A percentile compares a stretch with the other conserved stretches of the same genome.
phyloP scores from a whole-genome alignment of 2,329 filamentous ascomycete genomes.

The Botryotinia calthae region DNA sequence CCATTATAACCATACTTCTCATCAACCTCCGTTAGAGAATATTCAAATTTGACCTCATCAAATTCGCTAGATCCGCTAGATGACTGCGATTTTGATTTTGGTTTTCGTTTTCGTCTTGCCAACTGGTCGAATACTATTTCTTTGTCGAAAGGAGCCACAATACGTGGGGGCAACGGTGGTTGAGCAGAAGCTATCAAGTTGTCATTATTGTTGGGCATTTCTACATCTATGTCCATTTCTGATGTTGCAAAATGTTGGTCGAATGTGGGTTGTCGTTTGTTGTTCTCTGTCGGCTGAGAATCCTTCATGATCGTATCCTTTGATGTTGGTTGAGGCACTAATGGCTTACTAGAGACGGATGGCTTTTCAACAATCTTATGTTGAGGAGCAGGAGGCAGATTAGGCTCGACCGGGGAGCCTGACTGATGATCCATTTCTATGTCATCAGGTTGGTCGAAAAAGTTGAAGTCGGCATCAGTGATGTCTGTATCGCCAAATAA shows the following conservation, averaged over 20 bases:
- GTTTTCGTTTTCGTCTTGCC: constrained; percentile 12
- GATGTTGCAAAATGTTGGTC: neutral
- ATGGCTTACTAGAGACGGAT: neutral
- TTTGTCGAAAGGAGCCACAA: constrained; percentile 32
- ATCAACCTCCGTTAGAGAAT: constrained; percentile 34
- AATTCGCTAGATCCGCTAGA: constrained; percentile 32
- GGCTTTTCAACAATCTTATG: constrained; percentile 15
- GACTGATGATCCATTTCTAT: constrained; percentile 26
- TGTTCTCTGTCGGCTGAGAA: neutral
- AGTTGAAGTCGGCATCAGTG: constrained; percentile 82
- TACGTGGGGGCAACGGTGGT: constrained; percentile 3
- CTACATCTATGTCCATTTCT: neutral
- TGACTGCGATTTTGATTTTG: neutral
- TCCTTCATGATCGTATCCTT: constrained; percentile 17
- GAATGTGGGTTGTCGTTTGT: too few species aligned
- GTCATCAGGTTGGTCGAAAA: constrained; percentile 65
- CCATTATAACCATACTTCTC: constrained; percentile 37
- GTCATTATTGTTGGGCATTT: constrained; percentile 14
- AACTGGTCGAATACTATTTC: constrained; percentile 35
- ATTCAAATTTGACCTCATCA: constrained; percentile 36
- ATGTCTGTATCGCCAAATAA: constrained; percentile 64
- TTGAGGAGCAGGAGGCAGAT: neutral
- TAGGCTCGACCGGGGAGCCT: neutral
- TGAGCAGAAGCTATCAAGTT: neutral
- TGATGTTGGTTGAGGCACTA: neutral